Evolutionary conservation across 176 grass and related monocot genomes (phyloP).

Genomic region (Carex kokanica): DNA sequence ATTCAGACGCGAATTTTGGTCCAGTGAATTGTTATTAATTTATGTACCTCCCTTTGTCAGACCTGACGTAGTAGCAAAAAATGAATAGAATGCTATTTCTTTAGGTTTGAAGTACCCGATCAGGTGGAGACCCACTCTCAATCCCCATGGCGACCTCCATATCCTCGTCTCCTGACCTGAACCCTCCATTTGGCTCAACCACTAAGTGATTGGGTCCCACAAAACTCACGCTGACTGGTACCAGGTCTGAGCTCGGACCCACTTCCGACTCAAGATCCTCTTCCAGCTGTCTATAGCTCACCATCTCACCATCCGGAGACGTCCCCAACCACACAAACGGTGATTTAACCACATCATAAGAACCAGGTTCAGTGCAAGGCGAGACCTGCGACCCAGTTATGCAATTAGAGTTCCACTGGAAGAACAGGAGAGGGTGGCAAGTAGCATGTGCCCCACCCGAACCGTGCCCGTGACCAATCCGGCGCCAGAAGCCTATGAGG

Average conservation of each 20-base stretch:
- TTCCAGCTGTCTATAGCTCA: conserved; percentile 20
- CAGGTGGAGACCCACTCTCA: conserved; percentile 22
- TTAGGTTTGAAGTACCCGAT: conserved; percentile 19
- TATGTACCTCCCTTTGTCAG: conserved; percentile 4
- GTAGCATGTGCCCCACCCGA: conserved; percentile 16
- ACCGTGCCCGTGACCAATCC: conserved; percentile 24
- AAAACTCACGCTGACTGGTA: conserved; percentile 22
- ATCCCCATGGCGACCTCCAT: conserved; percentile 14
- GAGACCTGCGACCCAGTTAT: conserved; percentile 31
- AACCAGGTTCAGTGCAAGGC: conserved; percentile 20
- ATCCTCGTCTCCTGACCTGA: conserved; percentile 16
- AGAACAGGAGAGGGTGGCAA: conserved; percentile 24
- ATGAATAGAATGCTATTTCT: conserved; percentile 1
- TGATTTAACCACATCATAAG: conserved; percentile 21
- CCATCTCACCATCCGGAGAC: conserved; percentile 19
- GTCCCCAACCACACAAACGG: conserved; percentile 27
- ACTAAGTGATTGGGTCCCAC: conserved; percentile 33
- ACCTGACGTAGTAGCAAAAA: conserved; percentile 13
- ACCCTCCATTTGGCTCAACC: conserved; percentile 21
- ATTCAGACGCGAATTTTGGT: neutral
- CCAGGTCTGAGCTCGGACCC: conserved; percentile 6
- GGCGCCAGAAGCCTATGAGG: conserved; percentile 43
- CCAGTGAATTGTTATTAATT: conserved; percentile 6
- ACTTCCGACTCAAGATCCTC: neutral
- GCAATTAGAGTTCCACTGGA: conserved; percentile 29